Conservation (phyloP, 2,329 filamentous ascomycete genomes). For the Pyrenophora graminea region DNA sequence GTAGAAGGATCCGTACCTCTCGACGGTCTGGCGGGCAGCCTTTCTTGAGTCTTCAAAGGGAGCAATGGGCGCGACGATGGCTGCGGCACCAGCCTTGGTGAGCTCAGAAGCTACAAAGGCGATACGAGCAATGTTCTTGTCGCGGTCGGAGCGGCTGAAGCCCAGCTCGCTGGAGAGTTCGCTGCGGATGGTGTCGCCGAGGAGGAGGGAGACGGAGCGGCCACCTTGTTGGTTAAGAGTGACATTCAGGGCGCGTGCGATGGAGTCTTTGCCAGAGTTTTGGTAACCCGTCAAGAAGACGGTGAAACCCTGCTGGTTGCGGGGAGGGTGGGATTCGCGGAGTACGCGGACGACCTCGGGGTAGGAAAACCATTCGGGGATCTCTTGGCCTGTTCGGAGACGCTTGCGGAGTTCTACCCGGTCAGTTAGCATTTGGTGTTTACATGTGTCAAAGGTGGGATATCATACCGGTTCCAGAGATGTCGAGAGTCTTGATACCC, state of each 20-base stretch:
- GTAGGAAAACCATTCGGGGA: constrained; percentile 99
- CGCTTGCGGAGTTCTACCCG: constrained; percentile 79
- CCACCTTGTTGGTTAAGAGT: constrained; percentile 98
- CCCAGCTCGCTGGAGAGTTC: constrained; percentile 95
- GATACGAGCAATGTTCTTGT: constrained; percentile 94
- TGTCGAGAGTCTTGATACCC: constrained; percentile 74
- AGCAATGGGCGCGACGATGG: constrained; percentile 95
- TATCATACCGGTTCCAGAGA: constrained; percentile 53
- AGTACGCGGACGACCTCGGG: constrained; percentile 97
- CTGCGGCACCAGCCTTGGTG: constrained; percentile 87
- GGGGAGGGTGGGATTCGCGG: constrained; percentile 91
- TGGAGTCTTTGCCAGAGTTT: constrained; percentile 96
- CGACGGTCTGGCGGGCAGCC: constrained; percentile 80
- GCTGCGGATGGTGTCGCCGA: constrained; percentile 91
- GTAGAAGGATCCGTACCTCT: constrained; percentile 90
- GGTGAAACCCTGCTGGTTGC: constrained; percentile 92
- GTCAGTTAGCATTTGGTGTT: constrained; percentile 1
- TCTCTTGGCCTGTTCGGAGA: constrained; percentile 87
- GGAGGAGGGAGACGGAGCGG: constrained; percentile 87
- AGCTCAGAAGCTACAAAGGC: constrained; percentile 95
- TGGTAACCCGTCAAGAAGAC: constrained; percentile 96
- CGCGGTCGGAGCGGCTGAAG: constrained; percentile 89
- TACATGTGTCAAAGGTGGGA: neutral
- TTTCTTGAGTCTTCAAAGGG: constrained; percentile 81
- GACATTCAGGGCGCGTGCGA: constrained; percentile 92